Conservation (phyloP, 768 basidiomycete genomes). For the Panaeolus papilionaceus region DNA sequence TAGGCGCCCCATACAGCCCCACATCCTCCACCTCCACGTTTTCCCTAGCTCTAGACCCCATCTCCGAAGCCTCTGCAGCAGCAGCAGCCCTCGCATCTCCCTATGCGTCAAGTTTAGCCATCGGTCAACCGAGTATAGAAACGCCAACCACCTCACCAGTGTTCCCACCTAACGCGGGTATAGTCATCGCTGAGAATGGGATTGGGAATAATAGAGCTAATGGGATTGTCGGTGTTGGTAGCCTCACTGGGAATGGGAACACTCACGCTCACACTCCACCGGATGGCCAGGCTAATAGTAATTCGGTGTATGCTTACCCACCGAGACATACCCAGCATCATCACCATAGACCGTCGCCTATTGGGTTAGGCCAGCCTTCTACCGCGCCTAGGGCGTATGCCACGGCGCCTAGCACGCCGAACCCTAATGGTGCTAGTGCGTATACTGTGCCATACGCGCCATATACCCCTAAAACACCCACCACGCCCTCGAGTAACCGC, state of each 20-base stretch:
- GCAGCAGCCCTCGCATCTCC: constrained; percentile 24
- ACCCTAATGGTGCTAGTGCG: not conserved
- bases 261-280: constrained; percentile 4
- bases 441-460: not conserved
- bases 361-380: not conserved
- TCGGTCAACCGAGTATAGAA: constrained; percentile 39
- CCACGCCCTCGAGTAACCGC: not conserved
- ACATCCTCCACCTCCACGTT: constrained; percentile 51
- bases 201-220: constrained; percentile 7
- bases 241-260: constrained; percentile 10
- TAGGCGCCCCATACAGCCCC: constrained; percentile 39
- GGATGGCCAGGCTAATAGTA: not conserved
- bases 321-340: not conserved
- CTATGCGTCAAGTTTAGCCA: constrained; percentile 35
- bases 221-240: constrained; percentile 5
- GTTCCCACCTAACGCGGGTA: constrained; percentile 25
- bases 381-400: not conserved
- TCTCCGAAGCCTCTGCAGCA: constrained; percentile 34
- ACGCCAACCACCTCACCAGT: constrained; percentile 35
- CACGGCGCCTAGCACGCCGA: constrained; percentile 7
- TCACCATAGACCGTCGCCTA: constrained; percentile 5
- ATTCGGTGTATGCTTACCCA: not conserved
- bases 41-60: constrained; percentile 43
- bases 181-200: constrained; percentile 10
- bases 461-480: constrained; percentile 11